Conservation (phyloP, 2,329 filamentous ascomycete genomes). For the Alternaria sp. region DNA sequence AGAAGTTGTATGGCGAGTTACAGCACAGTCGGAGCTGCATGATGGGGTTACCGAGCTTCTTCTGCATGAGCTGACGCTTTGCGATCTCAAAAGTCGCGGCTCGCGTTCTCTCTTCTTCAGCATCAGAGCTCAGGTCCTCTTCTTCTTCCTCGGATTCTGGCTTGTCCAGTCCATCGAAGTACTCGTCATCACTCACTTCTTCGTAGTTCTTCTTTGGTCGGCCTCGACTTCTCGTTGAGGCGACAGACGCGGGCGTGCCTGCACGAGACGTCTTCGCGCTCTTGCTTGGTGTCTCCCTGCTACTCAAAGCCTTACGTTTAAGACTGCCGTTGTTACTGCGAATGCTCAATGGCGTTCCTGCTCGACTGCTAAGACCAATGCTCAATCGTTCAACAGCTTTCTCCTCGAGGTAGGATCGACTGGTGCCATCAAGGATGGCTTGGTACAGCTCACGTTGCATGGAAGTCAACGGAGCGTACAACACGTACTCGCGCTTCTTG, state of each 20-base stretch:
- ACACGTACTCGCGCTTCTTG: conserved; percentile 93
- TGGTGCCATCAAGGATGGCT: conserved; percentile 67
- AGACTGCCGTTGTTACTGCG: conserved; percentile 54
- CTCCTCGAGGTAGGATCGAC: conserved; percentile 68
- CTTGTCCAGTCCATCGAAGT: conserved; percentile 78
- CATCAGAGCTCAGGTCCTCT: conserved; percentile 53
- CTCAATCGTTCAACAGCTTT: conserved; percentile 73
- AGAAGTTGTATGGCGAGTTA: conserved; percentile 96
- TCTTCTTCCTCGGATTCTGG: conserved; percentile 51
- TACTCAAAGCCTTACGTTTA: conserved; percentile 64
- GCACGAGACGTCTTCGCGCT: conserved; percentile 75
- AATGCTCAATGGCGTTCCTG: conserved; percentile 56
- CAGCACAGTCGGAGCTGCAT: conserved; percentile 92
- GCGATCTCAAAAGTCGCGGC: conserved; percentile 76
- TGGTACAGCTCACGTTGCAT: conserved; percentile 93
- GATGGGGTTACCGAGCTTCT: conserved; percentile 91
- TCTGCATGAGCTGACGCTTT: conserved; percentile 84
- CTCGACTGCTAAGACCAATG: conserved; percentile 46
- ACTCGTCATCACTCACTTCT: conserved; percentile 81
- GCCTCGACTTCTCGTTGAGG: conserved; percentile 60
- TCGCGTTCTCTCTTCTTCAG: conserved; percentile 68
- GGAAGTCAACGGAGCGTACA: conserved; percentile 89
- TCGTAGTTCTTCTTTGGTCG: conserved; percentile 66
- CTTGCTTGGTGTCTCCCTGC: conserved; percentile 64
- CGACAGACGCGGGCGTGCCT: conserved; percentile 70